Evolutionary conservation across 441 rosid genomes (phyloP).

Genomic region (Populus hybrid): DNA sequence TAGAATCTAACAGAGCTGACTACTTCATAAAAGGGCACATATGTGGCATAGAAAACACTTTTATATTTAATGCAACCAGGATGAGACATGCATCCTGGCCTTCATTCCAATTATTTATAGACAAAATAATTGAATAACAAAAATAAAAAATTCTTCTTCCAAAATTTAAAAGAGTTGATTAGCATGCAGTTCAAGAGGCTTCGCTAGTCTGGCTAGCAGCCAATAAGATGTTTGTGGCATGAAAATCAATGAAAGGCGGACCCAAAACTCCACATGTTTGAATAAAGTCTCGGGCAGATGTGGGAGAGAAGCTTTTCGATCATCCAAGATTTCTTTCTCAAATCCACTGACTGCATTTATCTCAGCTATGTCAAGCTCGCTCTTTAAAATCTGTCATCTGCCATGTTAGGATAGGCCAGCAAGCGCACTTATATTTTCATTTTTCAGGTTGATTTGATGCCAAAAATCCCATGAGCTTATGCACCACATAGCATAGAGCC

Average conservation of each 20-base stretch:
- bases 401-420: not conserved
- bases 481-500: not conserved
- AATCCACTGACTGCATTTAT: not conserved
- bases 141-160: not conserved
- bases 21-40: not conserved
- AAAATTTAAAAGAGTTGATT: not conserved
- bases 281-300: not conserved
- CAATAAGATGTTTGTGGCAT: not conserved
- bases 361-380: not conserved
- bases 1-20: not conserved
- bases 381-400: not conserved
- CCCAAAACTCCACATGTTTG: not conserved
- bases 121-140: not conserved
- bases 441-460: not conserved
- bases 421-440: not conserved
- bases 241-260: not conserved
- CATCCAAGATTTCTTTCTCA: not conserved
- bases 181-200: not conserved
- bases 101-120: not conserved
- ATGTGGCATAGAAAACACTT: constrained; percentile 2
- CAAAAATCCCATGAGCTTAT: not conserved
- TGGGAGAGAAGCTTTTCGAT: not conserved
- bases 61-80: not conserved
- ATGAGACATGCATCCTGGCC: not conserved
- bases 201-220: not conserved